phyloP scores from a whole-genome alignment of 148 eudicot species.

The Cornus controversa region DNA sequence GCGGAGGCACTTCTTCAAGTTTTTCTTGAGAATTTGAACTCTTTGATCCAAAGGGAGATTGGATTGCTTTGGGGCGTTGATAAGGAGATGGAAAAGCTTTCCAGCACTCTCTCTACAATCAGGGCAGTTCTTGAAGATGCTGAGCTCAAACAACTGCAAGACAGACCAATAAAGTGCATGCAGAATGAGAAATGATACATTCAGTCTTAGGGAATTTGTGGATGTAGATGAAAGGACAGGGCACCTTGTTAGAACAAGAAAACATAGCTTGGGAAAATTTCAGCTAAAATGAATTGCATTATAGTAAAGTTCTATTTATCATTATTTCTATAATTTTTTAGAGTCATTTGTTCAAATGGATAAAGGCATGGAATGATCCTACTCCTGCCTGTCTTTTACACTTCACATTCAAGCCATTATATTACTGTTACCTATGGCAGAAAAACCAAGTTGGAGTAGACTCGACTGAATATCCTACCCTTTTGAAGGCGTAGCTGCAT shows the following conservation, averaged over 20 bases:
- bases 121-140: too few relatives aligned
- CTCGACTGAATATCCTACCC: neutral
- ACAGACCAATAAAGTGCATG: slow-evolving; percentile 44
- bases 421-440: neutral
- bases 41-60: too few relatives aligned
- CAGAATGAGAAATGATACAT: slow-evolving; percentile 36
- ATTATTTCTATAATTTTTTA: neutral
- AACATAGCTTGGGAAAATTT: too few relatives aligned
- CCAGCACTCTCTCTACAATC: too few relatives aligned
- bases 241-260: neutral
- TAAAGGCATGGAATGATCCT: neutral
- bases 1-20: too few relatives aligned
- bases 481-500: neutral
- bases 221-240: slow-evolving; percentile 45
- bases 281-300: neutral
- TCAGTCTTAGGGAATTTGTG: slow-evolving; percentile 29
- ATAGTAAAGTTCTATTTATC: neutral
- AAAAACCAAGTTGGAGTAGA: neutral
- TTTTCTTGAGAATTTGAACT: too few relatives aligned
- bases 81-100: too few relatives aligned
- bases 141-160: too few relatives aligned
- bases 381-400: neutral
- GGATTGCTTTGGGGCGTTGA: too few relatives aligned
- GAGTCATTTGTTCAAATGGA: neutral
- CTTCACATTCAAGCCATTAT: neutral